Conservation (phyloP, 345 rosid species). For the Balakata baccata region DNA sequence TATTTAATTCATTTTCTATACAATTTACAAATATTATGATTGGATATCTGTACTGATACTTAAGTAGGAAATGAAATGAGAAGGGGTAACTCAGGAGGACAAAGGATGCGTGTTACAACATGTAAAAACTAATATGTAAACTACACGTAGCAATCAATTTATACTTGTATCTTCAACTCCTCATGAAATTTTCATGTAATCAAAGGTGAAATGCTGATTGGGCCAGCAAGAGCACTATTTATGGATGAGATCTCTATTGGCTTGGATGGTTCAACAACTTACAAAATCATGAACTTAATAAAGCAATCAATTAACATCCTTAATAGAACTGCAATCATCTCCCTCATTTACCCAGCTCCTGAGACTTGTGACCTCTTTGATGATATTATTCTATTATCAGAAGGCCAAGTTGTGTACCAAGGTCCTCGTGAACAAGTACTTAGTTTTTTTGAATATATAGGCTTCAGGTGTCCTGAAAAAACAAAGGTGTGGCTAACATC, state of each 20-base stretch:
- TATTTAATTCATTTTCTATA: neutral
- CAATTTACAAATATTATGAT: slow-evolving; percentile 55
- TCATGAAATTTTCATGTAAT: neutral
- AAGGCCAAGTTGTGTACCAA: slow-evolving; percentile 59
- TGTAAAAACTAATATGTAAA: slow-evolving; percentile 30
- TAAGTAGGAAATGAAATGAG: slow-evolving; percentile 66
- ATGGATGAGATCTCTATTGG: slow-evolving; percentile 24
- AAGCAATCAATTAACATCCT: slow-evolving; percentile 60
- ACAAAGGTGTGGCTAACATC: slow-evolving; percentile 71
- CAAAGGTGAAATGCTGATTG: slow-evolving; percentile 23
- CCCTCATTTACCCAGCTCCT: slow-evolving; percentile 75
- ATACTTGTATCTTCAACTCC: neutral
- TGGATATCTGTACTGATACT: slow-evolving; percentile 67
- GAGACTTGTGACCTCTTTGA: slow-evolving; percentile 64
- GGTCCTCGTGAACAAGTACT: slow-evolving; percentile 56
- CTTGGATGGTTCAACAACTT: slow-evolving; percentile 67
- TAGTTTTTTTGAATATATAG: slow-evolving; percentile 7
- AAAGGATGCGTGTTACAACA: slow-evolving; percentile 42
- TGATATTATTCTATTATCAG: slow-evolving; percentile 58
- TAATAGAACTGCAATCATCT: slow-evolving; percentile 57
- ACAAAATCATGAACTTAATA: slow-evolving; percentile 59
- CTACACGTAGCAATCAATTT: neutral
- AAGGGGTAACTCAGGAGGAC: slow-evolving; percentile 75
- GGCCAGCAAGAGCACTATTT: slow-evolving; percentile 17
- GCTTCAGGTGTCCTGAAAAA: slow-evolving; percentile 60